A percentile compares a stretch with the other conserved stretches of the same genome.
phyloP scores from a whole-genome alignment of 2,329 filamentous ascomycete genomes.

The Fusarium proliferatum region DNA sequence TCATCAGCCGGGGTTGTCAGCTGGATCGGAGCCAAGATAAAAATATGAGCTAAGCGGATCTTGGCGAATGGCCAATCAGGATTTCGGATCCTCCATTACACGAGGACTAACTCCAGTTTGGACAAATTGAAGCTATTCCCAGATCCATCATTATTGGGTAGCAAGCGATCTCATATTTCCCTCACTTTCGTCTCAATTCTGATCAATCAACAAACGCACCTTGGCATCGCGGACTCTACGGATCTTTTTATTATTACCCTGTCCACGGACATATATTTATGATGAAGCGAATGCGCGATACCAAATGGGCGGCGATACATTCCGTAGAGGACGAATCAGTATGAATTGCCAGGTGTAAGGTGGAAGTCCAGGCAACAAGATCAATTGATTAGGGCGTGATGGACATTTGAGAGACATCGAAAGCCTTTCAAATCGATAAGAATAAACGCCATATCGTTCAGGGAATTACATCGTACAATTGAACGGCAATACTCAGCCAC shows the following conservation, averaged over 20 bases:
- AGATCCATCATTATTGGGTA: accelerated
- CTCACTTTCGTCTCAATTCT: accelerated
- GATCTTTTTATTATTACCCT: accelerated
- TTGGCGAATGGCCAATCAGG: not conserved
- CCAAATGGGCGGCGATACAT: too few relatives aligned
- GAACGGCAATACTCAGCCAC: not conserved
- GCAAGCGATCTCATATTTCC: accelerated
- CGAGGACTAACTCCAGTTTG: accelerated
- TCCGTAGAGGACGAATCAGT: accelerated
- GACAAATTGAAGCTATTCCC: not conserved
- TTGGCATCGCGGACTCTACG: accelerated
- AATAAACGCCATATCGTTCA: too few relatives aligned
- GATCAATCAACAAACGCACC: accelerated
- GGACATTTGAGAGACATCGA: accelerated
- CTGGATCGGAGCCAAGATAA: constrained; percentile 3
- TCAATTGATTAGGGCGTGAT: accelerated
- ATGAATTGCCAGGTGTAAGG: too few relatives aligned
- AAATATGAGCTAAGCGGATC: not conserved
- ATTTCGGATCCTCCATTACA: accelerated
- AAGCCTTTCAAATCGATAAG: accelerated
- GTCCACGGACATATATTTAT: accelerated
- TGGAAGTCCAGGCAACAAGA: accelerated
- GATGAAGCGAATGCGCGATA: not conserved
- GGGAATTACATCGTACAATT: not conserved
- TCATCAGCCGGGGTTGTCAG: constrained; percentile 32